These are phyloP conservation scores for Pleurotus tuoliensis DNA, from an alignment of 768 basidiomycete genomes.

Conservation along the genomic window DNA sequence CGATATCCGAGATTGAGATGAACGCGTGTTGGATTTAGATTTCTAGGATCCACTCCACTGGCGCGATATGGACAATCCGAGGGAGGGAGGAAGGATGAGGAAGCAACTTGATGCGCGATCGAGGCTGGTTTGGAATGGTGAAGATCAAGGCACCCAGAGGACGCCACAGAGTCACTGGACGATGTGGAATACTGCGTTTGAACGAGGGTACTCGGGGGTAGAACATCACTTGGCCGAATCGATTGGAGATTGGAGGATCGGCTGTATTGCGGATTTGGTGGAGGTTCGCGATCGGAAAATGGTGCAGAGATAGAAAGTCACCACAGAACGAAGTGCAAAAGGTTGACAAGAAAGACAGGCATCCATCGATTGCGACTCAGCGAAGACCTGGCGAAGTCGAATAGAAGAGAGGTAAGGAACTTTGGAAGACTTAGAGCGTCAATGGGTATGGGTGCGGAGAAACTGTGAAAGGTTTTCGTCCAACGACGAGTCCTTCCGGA, in stretches of 20 bases:
- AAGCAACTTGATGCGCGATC: constrained; percentile 4
- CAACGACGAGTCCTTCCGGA: constrained; percentile 1
- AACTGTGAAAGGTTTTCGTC: constrained; percentile 2
- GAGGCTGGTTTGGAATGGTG: constrained; percentile 1
- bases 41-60: not conserved
- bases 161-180: constrained; percentile 4
- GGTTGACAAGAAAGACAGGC: not conserved
- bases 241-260: not conserved
- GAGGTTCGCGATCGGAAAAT: constrained; percentile 1
- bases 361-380: not conserved
- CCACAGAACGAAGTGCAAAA: not conserved
- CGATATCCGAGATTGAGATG: not conserved
- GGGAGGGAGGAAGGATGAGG: not conserved
- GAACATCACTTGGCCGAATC: not conserved
- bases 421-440: constrained; percentile 3
- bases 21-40: not conserved
- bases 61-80: not conserved
- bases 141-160: constrained; percentile 3
- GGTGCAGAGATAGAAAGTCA: constrained; percentile 6
- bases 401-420: too few species aligned
- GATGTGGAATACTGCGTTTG: not conserved
- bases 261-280: not conserved
- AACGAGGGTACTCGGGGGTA: not conserved
- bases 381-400: not conserved
- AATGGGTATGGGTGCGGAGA: constrained; percentile 6